Conservation (phyloP, 177 flowering plant genomes). For the Vitis hybrid region DNA sequence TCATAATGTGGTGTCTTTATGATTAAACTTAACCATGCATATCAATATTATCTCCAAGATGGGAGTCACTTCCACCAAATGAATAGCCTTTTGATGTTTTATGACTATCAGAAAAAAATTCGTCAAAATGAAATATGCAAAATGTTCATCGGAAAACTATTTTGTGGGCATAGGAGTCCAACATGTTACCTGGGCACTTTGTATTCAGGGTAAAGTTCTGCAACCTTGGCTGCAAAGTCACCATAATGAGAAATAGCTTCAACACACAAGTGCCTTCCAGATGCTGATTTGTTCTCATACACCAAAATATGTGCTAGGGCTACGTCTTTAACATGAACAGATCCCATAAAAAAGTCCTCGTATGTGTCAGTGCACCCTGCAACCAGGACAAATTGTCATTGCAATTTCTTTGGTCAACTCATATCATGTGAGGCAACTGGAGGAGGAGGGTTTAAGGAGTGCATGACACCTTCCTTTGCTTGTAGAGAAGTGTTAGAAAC, state of each 20-base stretch:
- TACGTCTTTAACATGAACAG: constrained; percentile 89
- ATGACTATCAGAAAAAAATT: background rate
- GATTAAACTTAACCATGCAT: too few relatives aligned
- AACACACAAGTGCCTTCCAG: constrained; percentile 83
- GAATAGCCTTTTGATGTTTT: background rate
- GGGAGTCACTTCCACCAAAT: background rate
- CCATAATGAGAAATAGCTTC: constrained; percentile 81
- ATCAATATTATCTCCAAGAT: background rate
- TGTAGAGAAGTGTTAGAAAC: background rate
- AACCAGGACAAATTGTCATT: background rate
- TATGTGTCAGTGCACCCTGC: constrained; percentile 72
- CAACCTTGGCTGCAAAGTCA: constrained; percentile 82
- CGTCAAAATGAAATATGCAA: background rate
- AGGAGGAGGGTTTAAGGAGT: too few relatives aligned
- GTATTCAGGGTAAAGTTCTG: constrained; percentile 83
- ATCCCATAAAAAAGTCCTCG: constrained; percentile 67
- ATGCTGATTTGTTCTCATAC: constrained; percentile 71
- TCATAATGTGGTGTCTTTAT: too few relatives aligned
- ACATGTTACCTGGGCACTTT: constrained; percentile 66
- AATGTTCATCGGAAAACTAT: background rate
- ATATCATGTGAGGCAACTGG: too few relatives aligned
- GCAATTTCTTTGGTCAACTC: too few relatives aligned
- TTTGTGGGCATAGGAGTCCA: background rate
- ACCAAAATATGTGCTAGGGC: constrained; percentile 82
- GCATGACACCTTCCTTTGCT: too few relatives aligned